A percentile compares a stretch with the other conserved stretches of the same genome.
Conservation (phyloP, 139 green algal genomes). For the Tetradesmus lagerheimii region DNA sequence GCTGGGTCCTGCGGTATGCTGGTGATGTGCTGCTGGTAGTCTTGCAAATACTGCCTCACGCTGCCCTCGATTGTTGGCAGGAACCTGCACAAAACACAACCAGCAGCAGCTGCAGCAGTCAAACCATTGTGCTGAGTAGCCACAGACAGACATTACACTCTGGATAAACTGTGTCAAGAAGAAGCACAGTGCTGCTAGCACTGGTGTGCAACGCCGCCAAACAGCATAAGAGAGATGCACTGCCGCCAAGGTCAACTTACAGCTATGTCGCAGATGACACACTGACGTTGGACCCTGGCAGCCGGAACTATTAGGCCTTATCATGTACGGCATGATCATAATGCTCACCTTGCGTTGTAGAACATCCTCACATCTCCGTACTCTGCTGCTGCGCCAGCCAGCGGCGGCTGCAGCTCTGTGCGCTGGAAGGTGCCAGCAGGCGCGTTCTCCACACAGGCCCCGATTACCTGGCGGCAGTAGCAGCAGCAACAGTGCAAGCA, state of each 20-base stretch:
- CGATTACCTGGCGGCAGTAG: neutral
- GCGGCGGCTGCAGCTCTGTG: neutral
- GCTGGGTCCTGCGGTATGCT: neutral
- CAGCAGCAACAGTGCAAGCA: neutral
- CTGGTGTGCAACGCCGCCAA: neutral
- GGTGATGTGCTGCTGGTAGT: neutral
- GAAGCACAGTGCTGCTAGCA: too few relatives aligned
- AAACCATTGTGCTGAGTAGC: too few relatives aligned
- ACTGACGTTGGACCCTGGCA: too few relatives aligned
- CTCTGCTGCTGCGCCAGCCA: neutral
- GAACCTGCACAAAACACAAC: neutral
- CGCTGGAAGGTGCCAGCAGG: neutral
- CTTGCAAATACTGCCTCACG: constrained; percentile 7
- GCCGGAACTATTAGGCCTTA: neutral
- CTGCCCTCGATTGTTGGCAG: neutral
- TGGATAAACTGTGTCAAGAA: neutral
- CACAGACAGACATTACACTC: too few relatives aligned
- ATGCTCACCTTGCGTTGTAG: constrained; percentile 17
- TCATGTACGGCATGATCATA: neutral
- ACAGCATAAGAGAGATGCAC: too few relatives aligned
- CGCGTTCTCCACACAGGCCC: neutral
- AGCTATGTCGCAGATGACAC: too few relatives aligned
- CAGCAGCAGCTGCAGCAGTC: neutral
- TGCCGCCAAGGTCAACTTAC: too few relatives aligned
- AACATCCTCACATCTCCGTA: constrained; percentile 21